Conservation (phyloP, 257 asterid species). For the Schizonepeta tenuifolia region DNA sequence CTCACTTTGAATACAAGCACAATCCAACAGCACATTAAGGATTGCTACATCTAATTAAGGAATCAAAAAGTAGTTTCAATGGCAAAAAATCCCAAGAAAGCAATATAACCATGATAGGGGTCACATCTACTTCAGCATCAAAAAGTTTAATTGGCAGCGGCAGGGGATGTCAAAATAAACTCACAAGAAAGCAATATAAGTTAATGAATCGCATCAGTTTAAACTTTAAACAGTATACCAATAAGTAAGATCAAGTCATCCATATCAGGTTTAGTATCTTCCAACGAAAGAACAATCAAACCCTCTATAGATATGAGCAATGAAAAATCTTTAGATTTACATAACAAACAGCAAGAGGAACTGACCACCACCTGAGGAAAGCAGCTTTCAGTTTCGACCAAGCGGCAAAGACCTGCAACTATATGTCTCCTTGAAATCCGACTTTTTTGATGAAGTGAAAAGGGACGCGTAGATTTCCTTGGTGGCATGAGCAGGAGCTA, state of each 20-base stretch:
- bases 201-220: neutral
- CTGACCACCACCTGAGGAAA: conserved; percentile 33
- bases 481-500: conserved; percentile 72
- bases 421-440: conserved; percentile 82
- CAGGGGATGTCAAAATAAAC: neutral
- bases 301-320: conserved; percentile 23
- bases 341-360: conserved; percentile 30
- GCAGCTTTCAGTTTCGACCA: conserved; percentile 72
- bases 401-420: conserved; percentile 90
- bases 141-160: neutral
- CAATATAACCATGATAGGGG: neutral
- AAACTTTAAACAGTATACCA: neutral
- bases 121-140: neutral
- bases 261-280: neutral
- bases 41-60: conserved; percentile 3
- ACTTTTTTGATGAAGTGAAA: conserved; percentile 84
- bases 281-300: conserved; percentile 6
- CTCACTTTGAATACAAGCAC: neutral
- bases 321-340: conserved; percentile 27
- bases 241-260: neutral
- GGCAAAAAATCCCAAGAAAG: neutral
- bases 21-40: neutral
- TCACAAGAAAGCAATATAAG: neutral
- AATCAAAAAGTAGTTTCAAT: neutral
- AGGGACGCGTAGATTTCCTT: conserved; percentile 75